phyloP scores from a whole-genome alignment of 108 stramenopile genomes.

The Phaeodactylum tricornutum region DNA sequence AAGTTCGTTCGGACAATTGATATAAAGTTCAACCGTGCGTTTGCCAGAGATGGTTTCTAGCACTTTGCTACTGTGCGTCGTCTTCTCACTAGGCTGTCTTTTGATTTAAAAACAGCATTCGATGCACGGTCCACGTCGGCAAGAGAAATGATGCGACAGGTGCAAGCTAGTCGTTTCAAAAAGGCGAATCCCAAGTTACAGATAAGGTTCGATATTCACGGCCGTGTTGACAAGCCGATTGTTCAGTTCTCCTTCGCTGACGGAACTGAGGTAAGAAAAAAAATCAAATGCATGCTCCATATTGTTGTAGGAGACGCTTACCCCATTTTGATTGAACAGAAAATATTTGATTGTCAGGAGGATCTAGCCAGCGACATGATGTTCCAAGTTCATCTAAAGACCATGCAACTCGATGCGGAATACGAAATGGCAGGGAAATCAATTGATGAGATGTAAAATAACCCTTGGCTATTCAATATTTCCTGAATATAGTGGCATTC shows the following conservation, averaged over 20 bases:
- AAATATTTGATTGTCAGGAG: constrained; percentile 23
- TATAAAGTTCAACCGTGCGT: constrained; percentile 41
- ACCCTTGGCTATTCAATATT: too few relatives aligned
- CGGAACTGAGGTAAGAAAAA: too few relatives aligned
- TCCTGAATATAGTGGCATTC: too few relatives aligned
- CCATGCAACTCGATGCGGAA: constrained; percentile 46
- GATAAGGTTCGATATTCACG: constrained; percentile 20
- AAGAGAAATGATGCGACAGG: constrained; percentile 34
- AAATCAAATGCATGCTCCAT: too few relatives aligned
- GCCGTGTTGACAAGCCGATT: constrained; percentile 21
- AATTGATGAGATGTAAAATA: constrained; percentile 34
- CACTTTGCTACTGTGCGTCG: neutral
- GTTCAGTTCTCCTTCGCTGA: constrained; percentile 35
- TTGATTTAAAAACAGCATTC: constrained; percentile 18
- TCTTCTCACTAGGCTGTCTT: neutral
- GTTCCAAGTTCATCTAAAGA: constrained; percentile 30
- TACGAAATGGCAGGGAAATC: constrained; percentile 47
- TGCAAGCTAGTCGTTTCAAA: constrained; percentile 23
- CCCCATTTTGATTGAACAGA: too few relatives aligned
- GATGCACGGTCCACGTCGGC: constrained; percentile 36
- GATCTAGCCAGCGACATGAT: constrained; percentile 32
- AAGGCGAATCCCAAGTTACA: constrained; percentile 35
- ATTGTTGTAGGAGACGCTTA: too few relatives aligned
- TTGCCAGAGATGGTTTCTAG: neutral
- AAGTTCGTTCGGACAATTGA: constrained; percentile 36